phyloP scores from a whole-genome alignment of 2,329 filamentous ascomycete species.

The Aspergillus fijiensis region DNA sequence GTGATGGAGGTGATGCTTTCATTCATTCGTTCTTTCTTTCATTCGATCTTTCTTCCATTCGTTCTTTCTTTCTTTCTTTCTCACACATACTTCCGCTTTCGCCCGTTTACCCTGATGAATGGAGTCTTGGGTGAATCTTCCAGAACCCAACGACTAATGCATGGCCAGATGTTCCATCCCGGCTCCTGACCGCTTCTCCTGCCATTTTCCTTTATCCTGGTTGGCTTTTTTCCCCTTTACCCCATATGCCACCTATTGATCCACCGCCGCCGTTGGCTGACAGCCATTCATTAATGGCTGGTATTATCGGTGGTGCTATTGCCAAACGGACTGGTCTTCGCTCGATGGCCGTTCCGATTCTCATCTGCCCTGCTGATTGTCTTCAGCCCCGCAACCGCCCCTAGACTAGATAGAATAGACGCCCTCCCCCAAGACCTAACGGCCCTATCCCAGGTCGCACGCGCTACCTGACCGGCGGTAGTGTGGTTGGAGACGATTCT shows the following conservation, averaged over 20 bases:
- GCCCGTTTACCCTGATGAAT: neutral
- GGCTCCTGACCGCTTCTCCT: constrained; percentile 17
- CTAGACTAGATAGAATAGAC: neutral
- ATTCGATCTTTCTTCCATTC: neutral
- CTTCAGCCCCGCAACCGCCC: neutral
- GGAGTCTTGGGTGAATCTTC: constrained; percentile 3
- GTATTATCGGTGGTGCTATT: constrained; percentile 9
- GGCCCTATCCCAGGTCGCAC: neutral
- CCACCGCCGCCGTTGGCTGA: constrained; percentile 12
- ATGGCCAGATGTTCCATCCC: constrained; percentile 1
- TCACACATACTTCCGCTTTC: too few species aligned
- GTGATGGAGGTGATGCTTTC: neutral
- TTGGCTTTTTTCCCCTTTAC: neutral
- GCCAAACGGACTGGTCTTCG: constrained; percentile 2
- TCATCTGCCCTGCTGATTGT: neutral
- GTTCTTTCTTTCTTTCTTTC: too few species aligned
- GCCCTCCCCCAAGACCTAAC: constrained; percentile 1
- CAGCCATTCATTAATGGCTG: constrained; percentile 2
- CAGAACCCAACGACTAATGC: constrained; percentile 2
- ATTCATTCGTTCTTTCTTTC: neutral
- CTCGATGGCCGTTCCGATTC: neutral
- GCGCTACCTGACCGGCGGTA: neutral
- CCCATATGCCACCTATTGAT: constrained; percentile 8
- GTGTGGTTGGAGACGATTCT: neutral
- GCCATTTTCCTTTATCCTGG: constrained; percentile 9